These are phyloP conservation scores for Tuber magnatum DNA, from an alignment of 495 filamentous ascomycete species.

Conservation along the genomic window DNA sequence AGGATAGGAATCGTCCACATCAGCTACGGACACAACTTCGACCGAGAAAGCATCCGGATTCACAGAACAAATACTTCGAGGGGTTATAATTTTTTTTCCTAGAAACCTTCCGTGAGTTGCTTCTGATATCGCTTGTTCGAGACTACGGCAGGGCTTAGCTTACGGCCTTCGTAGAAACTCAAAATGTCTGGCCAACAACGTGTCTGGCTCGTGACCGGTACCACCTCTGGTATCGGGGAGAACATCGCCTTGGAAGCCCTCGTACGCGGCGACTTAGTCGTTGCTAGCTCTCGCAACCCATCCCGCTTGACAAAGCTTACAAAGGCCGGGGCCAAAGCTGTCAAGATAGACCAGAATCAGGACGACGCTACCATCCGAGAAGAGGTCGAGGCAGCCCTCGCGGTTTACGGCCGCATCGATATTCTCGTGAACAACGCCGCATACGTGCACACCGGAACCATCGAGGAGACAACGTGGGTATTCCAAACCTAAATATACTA, in stretches of 20 bases:
- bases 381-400: slow-evolving; percentile 43
- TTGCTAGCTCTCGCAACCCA: slow-evolving; percentile 39
- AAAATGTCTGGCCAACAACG: slow-evolving; percentile 9
- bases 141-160: no score
- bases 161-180: neutral
- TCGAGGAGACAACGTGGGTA: slow-evolving; percentile 41
- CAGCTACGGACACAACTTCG: neutral
- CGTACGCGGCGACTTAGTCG: slow-evolving; percentile 42
- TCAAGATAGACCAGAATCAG: slow-evolving; percentile 42
- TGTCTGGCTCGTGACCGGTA: slow-evolving; percentile 46
- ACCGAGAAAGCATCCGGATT: neutral
- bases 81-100: neutral
- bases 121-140: neutral
- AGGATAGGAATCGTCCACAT: neutral
- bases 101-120: neutral
- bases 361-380: neutral
- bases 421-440: slow-evolving; percentile 51
- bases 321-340: slow-evolving; percentile 40
- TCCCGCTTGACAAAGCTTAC: slow-evolving; percentile 39
- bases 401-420: slow-evolving; percentile 46
- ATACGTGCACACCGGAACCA: slow-evolving; percentile 41
- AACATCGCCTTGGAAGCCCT: slow-evolving; percentile 39
- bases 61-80: neutral
- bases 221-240: slow-evolving; percentile 43
- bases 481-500: neutral